Conservation (phyloP, 1,284 basidiomycete species). For the Gomphus bonarii region DNA sequence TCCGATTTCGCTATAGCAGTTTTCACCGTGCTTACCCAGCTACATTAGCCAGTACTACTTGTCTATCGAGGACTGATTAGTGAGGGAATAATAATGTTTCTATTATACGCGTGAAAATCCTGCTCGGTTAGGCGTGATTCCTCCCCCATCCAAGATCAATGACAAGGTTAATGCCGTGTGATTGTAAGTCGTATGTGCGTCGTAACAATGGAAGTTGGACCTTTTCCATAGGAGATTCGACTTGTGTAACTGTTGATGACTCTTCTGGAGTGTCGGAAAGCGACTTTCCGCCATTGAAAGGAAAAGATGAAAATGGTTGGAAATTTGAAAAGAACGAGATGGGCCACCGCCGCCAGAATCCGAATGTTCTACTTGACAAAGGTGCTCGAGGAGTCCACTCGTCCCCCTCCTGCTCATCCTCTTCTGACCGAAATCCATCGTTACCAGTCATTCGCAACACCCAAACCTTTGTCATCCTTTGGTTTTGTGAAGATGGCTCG, state of each 20-base stretch:
- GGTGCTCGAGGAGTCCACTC: neutral
- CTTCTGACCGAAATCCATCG: neutral
- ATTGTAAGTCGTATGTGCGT: constrained; percentile 55
- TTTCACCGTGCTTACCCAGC: neutral
- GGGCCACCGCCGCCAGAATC: neutral
- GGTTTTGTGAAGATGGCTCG: neutral
- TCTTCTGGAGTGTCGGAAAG: neutral
- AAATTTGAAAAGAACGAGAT: constrained; percentile 4
- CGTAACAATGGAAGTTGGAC: constrained; percentile 26
- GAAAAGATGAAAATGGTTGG: constrained; percentile 5
- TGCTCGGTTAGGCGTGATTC: constrained; percentile 2
- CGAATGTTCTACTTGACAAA: neutral
- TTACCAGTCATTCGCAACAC: neutral
- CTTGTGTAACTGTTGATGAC: neutral
- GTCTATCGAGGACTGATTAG: no score
- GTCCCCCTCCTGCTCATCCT: neutral
- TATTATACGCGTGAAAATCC: neutral
- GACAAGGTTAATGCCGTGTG: constrained; percentile 60
- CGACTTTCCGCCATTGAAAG: constrained; percentile 2
- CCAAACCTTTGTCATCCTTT: constrained; percentile 6
- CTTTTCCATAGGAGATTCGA: neutral
- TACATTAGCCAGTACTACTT: neutral
- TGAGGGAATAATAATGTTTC: no score
- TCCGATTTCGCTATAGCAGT: no score
- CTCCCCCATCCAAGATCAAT: constrained; percentile 60